Evolutionary conservation across 202 grass and related monocot species (phyloP).

Genomic region (Hordeum pubiflorum): DNA sequence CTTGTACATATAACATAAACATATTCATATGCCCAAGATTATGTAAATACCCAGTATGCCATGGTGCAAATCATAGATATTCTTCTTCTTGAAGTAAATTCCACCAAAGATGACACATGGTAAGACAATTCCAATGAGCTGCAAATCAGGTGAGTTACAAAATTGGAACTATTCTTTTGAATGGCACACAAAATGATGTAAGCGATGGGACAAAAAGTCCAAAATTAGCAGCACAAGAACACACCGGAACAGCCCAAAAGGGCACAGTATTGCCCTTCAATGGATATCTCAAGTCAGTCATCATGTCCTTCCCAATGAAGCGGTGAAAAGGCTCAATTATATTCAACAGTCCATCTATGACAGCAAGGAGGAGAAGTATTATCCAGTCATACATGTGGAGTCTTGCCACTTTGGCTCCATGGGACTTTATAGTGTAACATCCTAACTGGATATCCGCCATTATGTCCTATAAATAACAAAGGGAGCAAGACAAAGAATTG

Average conservation of each 20-base stretch:
- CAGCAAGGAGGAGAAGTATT: slow-evolving; percentile 58
- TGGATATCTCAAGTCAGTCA: slow-evolving; percentile 73
- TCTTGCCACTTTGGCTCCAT: slow-evolving; percentile 58
- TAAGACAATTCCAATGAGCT: slow-evolving; percentile 56
- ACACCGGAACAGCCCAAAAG: slow-evolving; percentile 83
- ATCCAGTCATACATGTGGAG: slow-evolving; percentile 78
- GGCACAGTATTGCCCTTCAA: slow-evolving; percentile 73
- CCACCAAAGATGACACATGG: slow-evolving; percentile 43
- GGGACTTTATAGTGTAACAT: slow-evolving; percentile 56
- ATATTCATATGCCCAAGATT: neutral
- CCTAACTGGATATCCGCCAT: slow-evolving; percentile 65
- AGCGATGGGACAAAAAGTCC: neutral
- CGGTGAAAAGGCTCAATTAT: slow-evolving; percentile 74
- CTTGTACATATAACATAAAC: neutral
- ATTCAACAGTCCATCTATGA: slow-evolving; percentile 55
- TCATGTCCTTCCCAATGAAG: slow-evolving; percentile 79
- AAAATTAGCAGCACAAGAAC: slow-evolving; percentile 16
- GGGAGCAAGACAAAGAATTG: slow-evolving; percentile 17
- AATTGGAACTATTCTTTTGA: neutral
- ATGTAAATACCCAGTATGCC: slow-evolving; percentile 59
- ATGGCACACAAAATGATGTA: slow-evolving; percentile 16
- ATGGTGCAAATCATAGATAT: slow-evolving; percentile 76
- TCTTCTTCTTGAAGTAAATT: slow-evolving; percentile 69
- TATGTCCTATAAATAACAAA: slow-evolving; percentile 30
- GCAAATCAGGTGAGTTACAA: slow-evolving; percentile 13